Evolutionary conservation across 495 filamentous ascomycete species (phyloP), one percentile per base, ranked within the genome.

Genomic region (Penicillium chermesinum): DNA sequence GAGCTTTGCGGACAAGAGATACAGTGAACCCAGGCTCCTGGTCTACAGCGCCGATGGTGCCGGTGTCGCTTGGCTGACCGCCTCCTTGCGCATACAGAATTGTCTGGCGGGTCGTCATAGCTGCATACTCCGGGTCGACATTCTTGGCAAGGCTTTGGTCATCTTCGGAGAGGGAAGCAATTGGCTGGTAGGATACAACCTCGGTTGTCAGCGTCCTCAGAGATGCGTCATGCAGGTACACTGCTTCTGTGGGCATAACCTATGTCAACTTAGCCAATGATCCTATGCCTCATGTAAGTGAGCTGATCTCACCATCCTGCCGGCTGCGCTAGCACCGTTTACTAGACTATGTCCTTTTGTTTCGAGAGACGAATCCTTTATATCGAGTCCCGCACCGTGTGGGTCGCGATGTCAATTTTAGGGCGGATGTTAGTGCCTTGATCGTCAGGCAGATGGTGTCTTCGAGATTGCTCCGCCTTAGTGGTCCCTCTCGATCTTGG

Each of bases 21-120:
- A 84, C 80, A 13, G 64, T 49, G 56, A 84, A 83, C 12, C 37
- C 57, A 8, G 61, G 27, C 5, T 50, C 38, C 1, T 57, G 53
- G 33, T 62, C 47, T 15, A 41, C 22, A 27, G 56, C 42, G 19
- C 50, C 63, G 49, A 86, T 82, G 35, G 55, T 50, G 33, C 82
- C 82, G 16, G 68, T 73, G 48, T 86, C 82, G 15, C 75, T 77
- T 17, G 81, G 80, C 61, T 86, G 82, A 9, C 82, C 82, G 32
- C 82, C 82, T 27, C 82, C 82, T 57, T 84, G 81, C 3, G 80
- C 73, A 45, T 86, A 79, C 51, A 86, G 83, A 48, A 85, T 79
- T 3, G 82, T 86, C 39, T 74, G 42, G 14, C 68, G 64, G 17
- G 74, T 83, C 1, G 74, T 70, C 25, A 85, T 57, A 12, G 73